These are phyloP conservation scores for Chlorencoelia australis DNA, from an alignment of 2,329 filamentous ascomycete species.

Conservation along the genomic window DNA sequence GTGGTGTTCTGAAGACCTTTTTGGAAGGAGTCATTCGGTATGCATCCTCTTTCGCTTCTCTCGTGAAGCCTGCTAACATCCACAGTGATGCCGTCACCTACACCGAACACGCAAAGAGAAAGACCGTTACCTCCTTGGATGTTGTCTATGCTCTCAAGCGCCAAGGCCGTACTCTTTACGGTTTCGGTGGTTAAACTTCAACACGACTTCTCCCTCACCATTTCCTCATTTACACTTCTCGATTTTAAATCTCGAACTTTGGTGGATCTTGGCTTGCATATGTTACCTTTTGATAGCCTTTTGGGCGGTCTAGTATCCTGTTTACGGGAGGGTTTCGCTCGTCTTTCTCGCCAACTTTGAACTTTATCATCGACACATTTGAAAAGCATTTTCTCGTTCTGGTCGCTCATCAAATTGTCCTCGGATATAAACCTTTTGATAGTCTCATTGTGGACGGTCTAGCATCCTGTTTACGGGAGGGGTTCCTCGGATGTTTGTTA, in stretches of 20 bases:
- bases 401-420: constrained; percentile 11
- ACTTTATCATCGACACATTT: constrained; percentile 13
- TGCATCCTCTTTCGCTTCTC: constrained; percentile 57
- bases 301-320: constrained; percentile 29
- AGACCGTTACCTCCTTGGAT: constrained; percentile 58
- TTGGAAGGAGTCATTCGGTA: constrained; percentile 68
- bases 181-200: constrained; percentile 58
- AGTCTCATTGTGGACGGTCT: constrained; percentile 27
- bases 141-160: constrained; percentile 58
- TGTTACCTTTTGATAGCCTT: constrained; percentile 29
- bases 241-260: constrained; percentile 15
- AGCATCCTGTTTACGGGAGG: constrained; percentile 30
- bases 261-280: constrained; percentile 17
- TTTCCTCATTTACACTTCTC: constrained; percentile 13
- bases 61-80: constrained; percentile 52
- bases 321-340: constrained; percentile 29
- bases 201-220: constrained; percentile 44
- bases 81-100: constrained; percentile 43
- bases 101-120: constrained; percentile 67
- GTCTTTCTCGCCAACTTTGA: constrained; percentile 9
- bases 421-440: constrained; percentile 26
- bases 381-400: constrained; percentile 12
- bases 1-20: constrained; percentile 76
- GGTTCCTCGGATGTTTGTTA: constrained; percentile 16
- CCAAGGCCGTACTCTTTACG: constrained; percentile 57